Evolutionary conservation across 352 stramenopile species (phyloP).

Genomic region (Pythium dissotocum): DNA sequence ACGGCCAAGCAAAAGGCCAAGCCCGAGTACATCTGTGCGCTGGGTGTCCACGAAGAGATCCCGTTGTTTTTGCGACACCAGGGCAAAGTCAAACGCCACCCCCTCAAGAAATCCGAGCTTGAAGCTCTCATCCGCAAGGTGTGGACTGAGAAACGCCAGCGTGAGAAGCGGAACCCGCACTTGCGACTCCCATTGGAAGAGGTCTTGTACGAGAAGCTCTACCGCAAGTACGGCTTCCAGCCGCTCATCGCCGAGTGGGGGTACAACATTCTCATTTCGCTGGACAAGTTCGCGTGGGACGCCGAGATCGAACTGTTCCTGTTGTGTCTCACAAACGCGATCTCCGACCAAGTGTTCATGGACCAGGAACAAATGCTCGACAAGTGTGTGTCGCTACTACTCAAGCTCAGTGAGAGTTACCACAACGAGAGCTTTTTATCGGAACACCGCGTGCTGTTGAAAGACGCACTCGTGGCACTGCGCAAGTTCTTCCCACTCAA

Average conservation of each 20-base stretch:
- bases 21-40: constrained; percentile 60
- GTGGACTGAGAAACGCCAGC: constrained; percentile 75
- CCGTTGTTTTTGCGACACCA: constrained; percentile 76
- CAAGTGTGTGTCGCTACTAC: constrained; percentile 50
- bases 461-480: constrained; percentile 70
- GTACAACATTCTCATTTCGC: constrained; percentile 79
- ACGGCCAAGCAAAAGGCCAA: constrained; percentile 40
- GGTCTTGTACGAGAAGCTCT: constrained; percentile 72
- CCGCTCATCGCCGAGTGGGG: constrained; percentile 81
- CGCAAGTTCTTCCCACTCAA: constrained; percentile 83
- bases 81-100: constrained; percentile 60
- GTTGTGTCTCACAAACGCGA: constrained; percentile 60
- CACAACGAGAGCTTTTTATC: constrained; percentile 53
- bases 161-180: constrained; percentile 55
- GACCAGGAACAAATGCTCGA: constrained; percentile 73
- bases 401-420: constrained; percentile 52
- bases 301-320: constrained; percentile 81
- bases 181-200: constrained; percentile 53
- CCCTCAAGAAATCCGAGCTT: constrained; percentile 69
- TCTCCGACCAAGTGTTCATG: constrained; percentile 70
- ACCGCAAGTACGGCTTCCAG: constrained; percentile 82
- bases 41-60: constrained; percentile 56
- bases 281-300: constrained; percentile 73
- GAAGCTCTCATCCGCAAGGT: constrained; percentile 71
- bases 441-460: constrained; percentile 59